Base-by-base conservation (phyloP, 106 monocot genomes). In the Cymbidium sinense region DNA sequence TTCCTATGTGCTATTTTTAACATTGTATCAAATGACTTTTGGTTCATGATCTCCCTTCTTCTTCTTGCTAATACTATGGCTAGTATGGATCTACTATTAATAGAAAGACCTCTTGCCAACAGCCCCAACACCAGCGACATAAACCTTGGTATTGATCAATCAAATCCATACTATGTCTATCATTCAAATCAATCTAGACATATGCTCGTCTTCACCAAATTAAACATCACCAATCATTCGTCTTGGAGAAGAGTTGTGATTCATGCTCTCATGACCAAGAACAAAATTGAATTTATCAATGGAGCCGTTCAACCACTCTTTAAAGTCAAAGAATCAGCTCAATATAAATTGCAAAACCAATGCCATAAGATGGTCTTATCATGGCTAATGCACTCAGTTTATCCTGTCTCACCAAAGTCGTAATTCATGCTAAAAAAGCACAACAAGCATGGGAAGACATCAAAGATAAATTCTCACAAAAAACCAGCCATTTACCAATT, bases 241-340 rank as follows among this genome's bases (percentile, higher is more conserved):
- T 23, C 36, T 43, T 74, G 12, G 41, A 21, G 74, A 10, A 23
- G 41, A 74, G 36, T 21, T 43, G 44, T 25, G 41, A 19, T 74
- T n/a, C 29, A 33, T 29, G 41, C 74, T 23, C 18, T 74, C 33
- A 74, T 12, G 12, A 23, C 74, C 15, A 73, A 74, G 74, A 74
- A 74, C n/a, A 74, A 74, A n/a, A 43, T 74, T 20, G 10, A 2
- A 23, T 74, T 44, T 28, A 34, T 74, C 19, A 43, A 74, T 74
- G 27, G 27, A 17, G 39, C 43, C 5, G 21, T 74, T 34, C 21
- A 74, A 43, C 43, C 36, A 41, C 74, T 27, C 0, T 29, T 43
- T n/a, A 28, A 70, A 70, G 31, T 29, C 15, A 34, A 71, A 71
- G 15, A 71, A 71, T 34, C 34, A 17, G 34, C 34, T 71, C 1